phyloP scores from a whole-genome alignment of 2,329 filamentous ascomycete genomes.

The Fulvia fulva region DNA sequence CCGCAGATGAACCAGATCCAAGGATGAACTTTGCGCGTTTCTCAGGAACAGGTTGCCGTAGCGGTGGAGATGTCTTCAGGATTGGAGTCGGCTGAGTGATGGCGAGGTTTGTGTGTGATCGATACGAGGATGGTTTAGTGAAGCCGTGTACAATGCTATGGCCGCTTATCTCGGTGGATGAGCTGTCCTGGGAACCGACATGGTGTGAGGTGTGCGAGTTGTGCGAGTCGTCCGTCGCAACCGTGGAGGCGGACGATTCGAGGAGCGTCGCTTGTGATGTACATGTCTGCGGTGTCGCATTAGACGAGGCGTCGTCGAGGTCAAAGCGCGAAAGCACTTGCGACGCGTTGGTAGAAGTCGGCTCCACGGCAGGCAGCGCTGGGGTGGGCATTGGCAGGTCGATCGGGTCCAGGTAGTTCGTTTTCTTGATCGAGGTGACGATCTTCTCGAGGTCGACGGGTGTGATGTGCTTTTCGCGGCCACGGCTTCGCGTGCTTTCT shows the following conservation, averaged over 20 bases:
- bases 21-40: slow-evolving; percentile 70
- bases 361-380: slow-evolving; percentile 9
- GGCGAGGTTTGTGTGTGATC: slow-evolving; percentile 56
- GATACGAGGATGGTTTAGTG: slow-evolving; percentile 66
- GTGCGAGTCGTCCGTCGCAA: slow-evolving; percentile 39
- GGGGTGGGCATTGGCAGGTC: slow-evolving; percentile 36
- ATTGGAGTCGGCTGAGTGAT: slow-evolving; percentile 55
- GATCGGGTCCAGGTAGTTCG: slow-evolving; percentile 62
- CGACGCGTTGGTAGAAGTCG: slow-evolving; percentile 18
- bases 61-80: slow-evolving; percentile 49
- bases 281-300: slow-evolving; percentile 9
- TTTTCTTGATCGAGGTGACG: slow-evolving; percentile 86
- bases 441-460: slow-evolving; percentile 90
- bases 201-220: slow-evolving; percentile 38
- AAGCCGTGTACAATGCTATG: slow-evolving; percentile 82
- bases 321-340: slow-evolving; percentile 36
- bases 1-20: slow-evolving; percentile 68
- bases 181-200: slow-evolving; percentile 57
- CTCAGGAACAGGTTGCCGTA: slow-evolving; percentile 39
- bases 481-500: slow-evolving; percentile 61
- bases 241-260: slow-evolving; percentile 59
- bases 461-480: slow-evolving; percentile 83
- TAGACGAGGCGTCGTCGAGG: slow-evolving; percentile 38
- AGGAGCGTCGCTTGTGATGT: slow-evolving; percentile 30
- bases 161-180: slow-evolving; percentile 57